Evolutionary conservation across 2,329 filamentous ascomycete species (phyloP), one percentile per base, ranked within the genome.

Genomic region (Amauroascus niger): DNA sequence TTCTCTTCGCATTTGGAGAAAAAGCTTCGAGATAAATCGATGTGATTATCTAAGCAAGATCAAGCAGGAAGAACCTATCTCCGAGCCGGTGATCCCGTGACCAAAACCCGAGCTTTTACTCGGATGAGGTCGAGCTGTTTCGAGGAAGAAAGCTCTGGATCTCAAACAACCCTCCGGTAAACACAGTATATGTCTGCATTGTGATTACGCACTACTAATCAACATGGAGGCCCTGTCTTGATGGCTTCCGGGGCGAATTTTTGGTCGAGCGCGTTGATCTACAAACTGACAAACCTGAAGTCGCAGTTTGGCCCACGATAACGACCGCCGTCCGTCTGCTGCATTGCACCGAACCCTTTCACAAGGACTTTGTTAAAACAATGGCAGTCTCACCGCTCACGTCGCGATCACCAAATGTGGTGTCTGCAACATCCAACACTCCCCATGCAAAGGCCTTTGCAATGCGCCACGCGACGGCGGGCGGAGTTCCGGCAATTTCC

Each of bases 351-450:
- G 18, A 2, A 40, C 4, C 37, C 14, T 20, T 13, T 7, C n/a
- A n/a, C n/a, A n/a, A 26, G 18, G 28, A 4, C 14, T 18, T 8
- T 20, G n/a, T 13, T 13, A 14, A 26, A 24, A 22, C 48, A 45
- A 71, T 74, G 72, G 67, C 69, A 28, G 64, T 70, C 14, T 76
- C 74, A 55, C 74, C 74, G 45, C 65, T 73, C 20, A 57, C 66
- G 57, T 64, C 69, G 41, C 67, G 63, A 40, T 69, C 71, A 7
- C 67, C 70, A 13, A 65, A 48, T 49, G 44, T 49, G 13, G n/a
- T 33, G 24, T 11, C 41, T 48, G 63, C 67, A 2, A 62, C 66
- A 55, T 62, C 64, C 39, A 64, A 66, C 47, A 60, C 65, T 26
- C 18, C 45, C 35, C 66, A 65, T 37, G 59, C 67, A 18, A 71